A percentile compares a stretch with the other conserved stretches of the same genome.
phyloP scores from a whole-genome alignment of 2,329 filamentous ascomycete genomes.

The Teratosphaeria destructans region DNA sequence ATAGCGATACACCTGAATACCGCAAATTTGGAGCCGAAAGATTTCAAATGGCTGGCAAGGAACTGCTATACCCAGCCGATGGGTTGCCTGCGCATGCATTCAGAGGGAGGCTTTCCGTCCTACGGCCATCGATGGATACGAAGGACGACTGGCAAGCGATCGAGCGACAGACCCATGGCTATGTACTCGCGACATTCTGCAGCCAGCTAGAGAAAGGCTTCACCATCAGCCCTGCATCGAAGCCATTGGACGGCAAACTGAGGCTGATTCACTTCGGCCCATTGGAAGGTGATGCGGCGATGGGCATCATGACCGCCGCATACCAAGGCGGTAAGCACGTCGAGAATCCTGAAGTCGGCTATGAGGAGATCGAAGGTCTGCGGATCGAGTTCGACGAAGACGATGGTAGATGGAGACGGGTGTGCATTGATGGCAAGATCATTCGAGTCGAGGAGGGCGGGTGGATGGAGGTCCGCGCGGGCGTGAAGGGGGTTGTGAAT shows the following conservation, averaged over 20 bases:
- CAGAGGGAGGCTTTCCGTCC: conserved; percentile 40
- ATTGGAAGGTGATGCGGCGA: conserved; percentile 52
- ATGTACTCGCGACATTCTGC: conserved; percentile 65
- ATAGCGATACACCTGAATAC: conserved; percentile 77
- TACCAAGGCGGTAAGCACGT: conserved; percentile 50
- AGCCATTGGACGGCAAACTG: conserved; percentile 60
- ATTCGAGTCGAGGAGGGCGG: conserved; percentile 61
- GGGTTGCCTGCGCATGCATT: conserved; percentile 47
- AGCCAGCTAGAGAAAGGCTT: conserved; percentile 76
- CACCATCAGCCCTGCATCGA: conserved; percentile 64
- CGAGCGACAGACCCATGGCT: conserved; percentile 50
- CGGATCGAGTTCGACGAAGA: conserved; percentile 56
- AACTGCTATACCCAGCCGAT: conserved; percentile 54
- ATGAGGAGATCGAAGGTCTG: conserved; percentile 59
- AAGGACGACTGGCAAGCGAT: conserved; percentile 25
- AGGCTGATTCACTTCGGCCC: conserved; percentile 66
- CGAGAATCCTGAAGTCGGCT: conserved; percentile 49
- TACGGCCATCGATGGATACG: conserved; percentile 14
- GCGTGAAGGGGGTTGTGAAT: conserved; percentile 32
- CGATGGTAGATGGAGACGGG: conserved; percentile 66
- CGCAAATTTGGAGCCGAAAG: conserved; percentile 65
- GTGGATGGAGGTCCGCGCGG: conserved; percentile 55
- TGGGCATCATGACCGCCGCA: conserved; percentile 63
- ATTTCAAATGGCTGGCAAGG: conserved; percentile 74
- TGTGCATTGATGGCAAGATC: conserved; percentile 89